These are phyloP conservation scores for Leptosphaerulina australis DNA, from an alignment of 2,329 filamentous ascomycete genomes.

Conservation along the genomic window DNA sequence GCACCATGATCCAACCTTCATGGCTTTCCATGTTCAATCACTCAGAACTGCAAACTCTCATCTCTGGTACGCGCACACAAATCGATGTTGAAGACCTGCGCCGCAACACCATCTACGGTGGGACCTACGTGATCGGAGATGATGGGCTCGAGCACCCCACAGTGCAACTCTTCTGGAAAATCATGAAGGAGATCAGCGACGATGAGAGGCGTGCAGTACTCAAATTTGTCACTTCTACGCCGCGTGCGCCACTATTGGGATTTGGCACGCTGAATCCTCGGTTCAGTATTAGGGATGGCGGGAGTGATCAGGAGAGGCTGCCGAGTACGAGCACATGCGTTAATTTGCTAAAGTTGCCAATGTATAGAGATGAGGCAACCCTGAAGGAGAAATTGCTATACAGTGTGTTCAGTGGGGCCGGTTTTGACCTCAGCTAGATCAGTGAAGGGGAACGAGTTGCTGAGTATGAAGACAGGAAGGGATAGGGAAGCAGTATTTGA, in stretches of 20 bases:
- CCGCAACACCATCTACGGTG: constrained; percentile 82
- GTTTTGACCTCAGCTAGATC: constrained; percentile 70
- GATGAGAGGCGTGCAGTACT: constrained; percentile 81
- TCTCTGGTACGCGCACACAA: constrained; percentile 83
- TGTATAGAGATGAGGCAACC: constrained; percentile 69
- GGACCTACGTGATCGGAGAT: constrained; percentile 87
- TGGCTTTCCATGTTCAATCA: constrained; percentile 99
- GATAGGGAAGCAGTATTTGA: no score
- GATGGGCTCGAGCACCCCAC: constrained; percentile 86
- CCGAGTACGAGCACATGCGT: constrained; percentile 97
- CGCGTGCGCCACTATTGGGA: constrained; percentile 84
- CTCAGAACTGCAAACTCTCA: constrained; percentile 87
- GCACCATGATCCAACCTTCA: constrained; percentile 83
- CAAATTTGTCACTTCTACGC: constrained; percentile 95
- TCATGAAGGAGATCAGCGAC: constrained; percentile 78
- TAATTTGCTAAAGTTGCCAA: constrained; percentile 89
- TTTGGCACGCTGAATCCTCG: constrained; percentile 83
- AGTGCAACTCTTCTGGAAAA: constrained; percentile 87
- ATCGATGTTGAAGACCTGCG: constrained; percentile 89
- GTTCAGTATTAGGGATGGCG: constrained; percentile 89
- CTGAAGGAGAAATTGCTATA: constrained; percentile 85
- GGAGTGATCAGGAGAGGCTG: constrained; percentile 74
- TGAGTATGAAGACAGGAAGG: no score
- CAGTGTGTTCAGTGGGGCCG: constrained; percentile 85
- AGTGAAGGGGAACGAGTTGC: not conserved